These are phyloP conservation scores for Calocybe gangraenosa DNA, from an alignment of 768 basidiomycete genomes.

Conservation along the genomic window DNA sequence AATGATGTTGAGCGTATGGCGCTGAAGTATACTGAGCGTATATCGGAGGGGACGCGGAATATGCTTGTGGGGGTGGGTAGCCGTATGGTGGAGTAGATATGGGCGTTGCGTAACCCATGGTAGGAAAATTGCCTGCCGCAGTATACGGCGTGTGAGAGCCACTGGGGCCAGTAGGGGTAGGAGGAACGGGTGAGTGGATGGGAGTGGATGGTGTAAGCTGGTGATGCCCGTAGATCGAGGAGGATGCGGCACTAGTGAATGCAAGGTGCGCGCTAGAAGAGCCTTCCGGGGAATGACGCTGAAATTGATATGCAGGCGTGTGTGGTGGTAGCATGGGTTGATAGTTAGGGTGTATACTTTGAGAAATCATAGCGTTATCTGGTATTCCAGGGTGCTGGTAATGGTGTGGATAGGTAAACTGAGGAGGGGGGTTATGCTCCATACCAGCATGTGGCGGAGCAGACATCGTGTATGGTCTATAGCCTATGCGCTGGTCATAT, in stretches of 20 bases:
- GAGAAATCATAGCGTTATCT: slow-evolving; percentile 35
- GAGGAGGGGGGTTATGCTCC: slow-evolving; percentile 29
- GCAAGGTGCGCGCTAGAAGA: slow-evolving; percentile 21
- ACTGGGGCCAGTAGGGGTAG: slow-evolving; percentile 19
- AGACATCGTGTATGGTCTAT: slow-evolving; percentile 46
- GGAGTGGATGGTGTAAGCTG: slow-evolving; percentile 20
- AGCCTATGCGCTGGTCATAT: slow-evolving; percentile 31
- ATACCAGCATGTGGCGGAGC: slow-evolving; percentile 33
- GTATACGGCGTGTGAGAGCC: slow-evolving; percentile 22
- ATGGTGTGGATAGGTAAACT: slow-evolving; percentile 30
- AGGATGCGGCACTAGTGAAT: slow-evolving; percentile 21
- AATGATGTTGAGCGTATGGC: slow-evolving; percentile 31
- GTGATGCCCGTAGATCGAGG: slow-evolving; percentile 24
- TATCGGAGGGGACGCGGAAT: slow-evolving; percentile 27
- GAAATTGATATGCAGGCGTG: slow-evolving; percentile 36
- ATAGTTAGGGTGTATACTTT: slow-evolving; percentile 38
- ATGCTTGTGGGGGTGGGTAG: slow-evolving; percentile 32
- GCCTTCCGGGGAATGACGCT: slow-evolving; percentile 28
- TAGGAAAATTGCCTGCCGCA: slow-evolving; percentile 24
- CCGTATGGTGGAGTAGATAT: slow-evolving; percentile 28
- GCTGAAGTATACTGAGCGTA: slow-evolving; percentile 35
- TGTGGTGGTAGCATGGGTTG: slow-evolving; percentile 35
- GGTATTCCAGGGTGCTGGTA: slow-evolving; percentile 29
- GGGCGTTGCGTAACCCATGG: slow-evolving; percentile 30
- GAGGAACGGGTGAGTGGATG: slow-evolving; percentile 20